Percentiles rank a stretch among this genome's conserved stretches.
Evolutionary conservation across 1,284 basidiomycete genomes (phyloP).

Genomic region (Cryptococcus hybrid): DNA sequence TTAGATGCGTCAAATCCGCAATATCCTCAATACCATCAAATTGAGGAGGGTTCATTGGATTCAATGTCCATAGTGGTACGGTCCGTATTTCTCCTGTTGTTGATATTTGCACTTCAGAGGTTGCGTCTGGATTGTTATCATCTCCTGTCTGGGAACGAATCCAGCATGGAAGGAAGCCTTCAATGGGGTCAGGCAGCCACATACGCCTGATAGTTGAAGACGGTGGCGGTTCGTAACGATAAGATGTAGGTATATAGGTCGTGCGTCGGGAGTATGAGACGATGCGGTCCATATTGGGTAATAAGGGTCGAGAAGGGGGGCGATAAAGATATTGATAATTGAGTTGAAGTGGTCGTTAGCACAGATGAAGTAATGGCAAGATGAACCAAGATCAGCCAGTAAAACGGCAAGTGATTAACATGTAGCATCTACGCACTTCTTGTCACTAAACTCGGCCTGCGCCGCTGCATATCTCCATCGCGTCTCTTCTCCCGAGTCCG

Average conservation of each 20-base stretch:
- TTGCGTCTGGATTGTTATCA: slow-evolving; percentile 25
- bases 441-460: slow-evolving; percentile 93
- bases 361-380: too few species aligned
- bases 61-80: slow-evolving; percentile 72
- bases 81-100: slow-evolving; percentile 52
- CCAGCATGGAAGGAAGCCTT: slow-evolving; percentile 50
- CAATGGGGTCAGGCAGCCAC: slow-evolving; percentile 44
- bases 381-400: not conserved
- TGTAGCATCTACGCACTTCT: slow-evolving; percentile 59
- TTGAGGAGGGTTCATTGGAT: slow-evolving; percentile 98
- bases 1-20: slow-evolving; percentile 95
- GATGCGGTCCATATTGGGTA: slow-evolving; percentile 6
- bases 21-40: slow-evolving; percentile 98
- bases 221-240: slow-evolving; percentile 7
- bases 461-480: slow-evolving; percentile 59
- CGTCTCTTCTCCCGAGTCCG: not conserved
- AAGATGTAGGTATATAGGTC: slow-evolving; percentile 2
- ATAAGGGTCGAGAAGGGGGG: not conserved
- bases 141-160: slow-evolving; percentile 40
- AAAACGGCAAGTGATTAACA: not conserved
- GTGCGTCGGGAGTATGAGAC: slow-evolving; percentile 9
- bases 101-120: slow-evolving; percentile 44
- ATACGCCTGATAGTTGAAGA: slow-evolving; percentile 36
- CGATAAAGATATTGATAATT: too few species aligned
- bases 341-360: too few species aligned